Conservation (phyloP, 768 basidiomycete genomes). For the Gautieria morchelliformis region DNA sequence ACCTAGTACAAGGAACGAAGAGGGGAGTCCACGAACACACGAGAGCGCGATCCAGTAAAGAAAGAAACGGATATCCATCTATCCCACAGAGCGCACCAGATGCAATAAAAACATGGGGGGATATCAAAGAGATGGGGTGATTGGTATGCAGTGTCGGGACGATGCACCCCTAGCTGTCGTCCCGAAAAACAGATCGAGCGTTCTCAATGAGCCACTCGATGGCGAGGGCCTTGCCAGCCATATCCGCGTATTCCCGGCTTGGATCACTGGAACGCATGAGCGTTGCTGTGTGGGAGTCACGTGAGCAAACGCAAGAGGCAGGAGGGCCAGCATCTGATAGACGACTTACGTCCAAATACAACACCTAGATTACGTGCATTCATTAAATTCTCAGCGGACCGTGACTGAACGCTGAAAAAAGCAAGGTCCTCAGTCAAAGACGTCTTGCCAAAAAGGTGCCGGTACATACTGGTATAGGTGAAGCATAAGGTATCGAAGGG, state of each 20-base stretch:
- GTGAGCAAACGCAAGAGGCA: not conserved
- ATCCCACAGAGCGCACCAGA: not conserved
- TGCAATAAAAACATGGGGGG: not conserved
- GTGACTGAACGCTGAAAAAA: slow-evolving; percentile 45
- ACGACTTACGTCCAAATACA: slow-evolving; percentile 89
- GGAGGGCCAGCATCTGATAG: slow-evolving; percentile 10
- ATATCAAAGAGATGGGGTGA: not conserved
- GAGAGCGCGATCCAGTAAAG: not conserved
- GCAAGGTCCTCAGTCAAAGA: not conserved
- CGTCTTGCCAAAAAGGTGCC: not conserved
- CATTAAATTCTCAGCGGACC: slow-evolving; percentile 79
- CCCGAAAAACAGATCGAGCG: slow-evolving; percentile 45
- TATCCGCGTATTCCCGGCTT: slow-evolving; percentile 88
- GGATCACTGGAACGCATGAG: slow-evolving; percentile 86
- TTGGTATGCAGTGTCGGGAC: not conserved
- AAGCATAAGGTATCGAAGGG: slow-evolving; percentile 70
- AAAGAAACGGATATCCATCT: not conserved
- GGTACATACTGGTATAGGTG: slow-evolving; percentile 71
- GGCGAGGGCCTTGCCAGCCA: slow-evolving; percentile 91
- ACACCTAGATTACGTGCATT: slow-evolving; percentile 91
- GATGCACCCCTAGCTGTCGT: not conserved
- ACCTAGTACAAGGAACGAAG: not conserved
- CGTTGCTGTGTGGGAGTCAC: slow-evolving; percentile 49
- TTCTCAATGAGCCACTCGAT: slow-evolving; percentile 95
- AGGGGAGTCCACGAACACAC: not conserved